Base-by-base conservation (phyloP, 140 eudicot genomes). In the Flaveria floridana region DNA sequence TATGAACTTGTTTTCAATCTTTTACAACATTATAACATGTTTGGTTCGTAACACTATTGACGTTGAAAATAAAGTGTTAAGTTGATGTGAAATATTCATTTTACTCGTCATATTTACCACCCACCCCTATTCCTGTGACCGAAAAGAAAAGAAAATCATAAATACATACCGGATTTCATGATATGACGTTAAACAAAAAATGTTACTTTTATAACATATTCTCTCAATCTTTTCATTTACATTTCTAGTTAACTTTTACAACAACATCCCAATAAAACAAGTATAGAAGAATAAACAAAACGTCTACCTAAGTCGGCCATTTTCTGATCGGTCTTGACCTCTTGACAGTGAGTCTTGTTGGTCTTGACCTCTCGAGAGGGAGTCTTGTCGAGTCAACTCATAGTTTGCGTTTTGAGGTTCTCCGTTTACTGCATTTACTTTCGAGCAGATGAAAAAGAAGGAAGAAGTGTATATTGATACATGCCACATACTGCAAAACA, bases 391-490 rank as follows among this genome's bases (percentile, higher is more conserved):
- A 79, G 97, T 84, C 68, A 93, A 74, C 83, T 88, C 91, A 48
- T 93, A 90, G 73, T 62, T 71, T 13, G 56, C 67, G 59, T 62
- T 80, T 39, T 37, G 30, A 52, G 82, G 69, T 76, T 78, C 80
- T 74, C 52, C 82, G 34, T 70, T 63, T 50, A 83, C 92, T 20
- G 69, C 81, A 63, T 78, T 77, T 66, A 81, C 87, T 84, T 86
- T 94, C 20, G 97, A 88, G 76, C 94, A 86, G 55, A 90, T 84
- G 84, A 94, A 94, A 65, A 94, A 80, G 87, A 94, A 90, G n/a
- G 99, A 94, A 14, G 91, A 90, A 2, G 87, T 84, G 83, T 88
- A 94, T 80, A 87, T 85, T 39, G 85, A 85, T 34, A 90, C 79
- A 80, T 94, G 97, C 99, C 97, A 94, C 80, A 85, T 62, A 65